Evolutionary conservation across 768 basidiomycete genomes (phyloP), one percentile per base, ranked within the genome.

Genomic region (Tephrocybe sp.): DNA sequence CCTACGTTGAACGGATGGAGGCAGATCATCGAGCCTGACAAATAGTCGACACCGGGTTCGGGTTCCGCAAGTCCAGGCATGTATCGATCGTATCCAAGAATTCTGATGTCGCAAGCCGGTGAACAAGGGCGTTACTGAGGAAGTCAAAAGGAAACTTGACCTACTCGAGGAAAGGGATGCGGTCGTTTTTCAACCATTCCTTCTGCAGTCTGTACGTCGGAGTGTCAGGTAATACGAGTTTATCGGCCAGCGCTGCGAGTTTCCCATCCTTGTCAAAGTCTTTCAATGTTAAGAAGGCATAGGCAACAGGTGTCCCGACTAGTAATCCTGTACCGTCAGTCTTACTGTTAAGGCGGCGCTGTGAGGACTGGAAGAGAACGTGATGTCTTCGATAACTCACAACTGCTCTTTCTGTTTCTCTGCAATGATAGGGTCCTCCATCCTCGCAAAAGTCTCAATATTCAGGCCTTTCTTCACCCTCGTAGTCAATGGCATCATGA

Each of bases 1-100:
- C 78, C 78, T 18, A 72, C 63, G 28, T 69, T 65, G 54, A 70
- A 64, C 5, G 73, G 68, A 52, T 69, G 71, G 43, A 66, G 65
- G 1, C 70, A 53, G 16, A 47, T 46, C 6, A 56, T 7, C 12
- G 53, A n/a, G 9, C 62, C 22, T 1, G 64, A 53, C 16, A 44
- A 41, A 37, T 67, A 67, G n/a, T 38, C 52, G 28, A 55, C 61
- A 1, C 63, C 62, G 1, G 37, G 28, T 26, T 63, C 53, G 8
- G 57, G 52, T 5, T 13, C 40, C 26, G 4, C 35, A 3, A 31
- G 19, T 35, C 39, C 28, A 5, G 24, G 41, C 3, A 47, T 22
- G 15, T 16, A 35, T 13, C 16, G 13, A 9, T 24, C 39, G 15
- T 36, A 21, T 15, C 12, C n/a, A 24, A 26, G n/a, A 19, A 49